phyloP scores from a whole-genome alignment of 805 yeast genomes.

The Blastobotrys attinorum region DNA sequence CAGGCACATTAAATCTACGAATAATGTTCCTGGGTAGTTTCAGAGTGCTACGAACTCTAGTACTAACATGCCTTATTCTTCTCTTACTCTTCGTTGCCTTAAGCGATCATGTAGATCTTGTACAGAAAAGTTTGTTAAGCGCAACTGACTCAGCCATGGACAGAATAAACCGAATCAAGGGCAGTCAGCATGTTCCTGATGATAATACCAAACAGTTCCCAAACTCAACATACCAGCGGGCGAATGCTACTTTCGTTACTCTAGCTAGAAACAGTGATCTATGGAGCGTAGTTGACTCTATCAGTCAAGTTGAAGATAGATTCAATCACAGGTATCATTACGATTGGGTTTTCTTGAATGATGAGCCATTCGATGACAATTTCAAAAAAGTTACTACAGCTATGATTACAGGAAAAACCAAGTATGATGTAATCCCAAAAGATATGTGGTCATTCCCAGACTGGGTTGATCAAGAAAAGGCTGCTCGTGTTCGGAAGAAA shows the following conservation, averaged over 20 bases:
- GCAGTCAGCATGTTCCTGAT: no score
- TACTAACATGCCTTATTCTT: no score
- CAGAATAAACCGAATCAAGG: no score
- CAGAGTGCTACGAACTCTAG: no score
- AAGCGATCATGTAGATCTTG: no score
- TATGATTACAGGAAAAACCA: slow-evolving; percentile 57
- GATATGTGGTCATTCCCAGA: slow-evolving; percentile 87
- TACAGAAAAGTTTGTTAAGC: no score
- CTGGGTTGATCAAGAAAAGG: slow-evolving; percentile 67
- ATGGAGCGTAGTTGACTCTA: slow-evolving; percentile 48
- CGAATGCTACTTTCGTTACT: slow-evolving; percentile 41
- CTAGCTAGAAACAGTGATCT: slow-evolving; percentile 66
- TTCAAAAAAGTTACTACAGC: slow-evolving; percentile 49
- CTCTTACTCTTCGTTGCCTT: no score
- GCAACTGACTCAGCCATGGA: no score
- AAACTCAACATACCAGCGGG: slow-evolving; percentile 20
- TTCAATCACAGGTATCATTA: slow-evolving; percentile 70
- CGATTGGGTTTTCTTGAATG: slow-evolving; percentile 91
- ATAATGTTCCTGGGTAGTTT: no score
- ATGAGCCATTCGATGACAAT: slow-evolving; percentile 63
- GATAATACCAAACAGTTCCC: no score
- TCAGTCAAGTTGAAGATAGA: slow-evolving; percentile 66
- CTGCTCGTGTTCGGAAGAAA: slow-evolving; percentile 48
- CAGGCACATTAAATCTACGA: no score
- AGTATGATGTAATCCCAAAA: slow-evolving; percentile 63